These are phyloP conservation scores for Solanum pinnatisectum DNA, from an alignment of 257 asterid genomes.

Conservation along the genomic window DNA sequence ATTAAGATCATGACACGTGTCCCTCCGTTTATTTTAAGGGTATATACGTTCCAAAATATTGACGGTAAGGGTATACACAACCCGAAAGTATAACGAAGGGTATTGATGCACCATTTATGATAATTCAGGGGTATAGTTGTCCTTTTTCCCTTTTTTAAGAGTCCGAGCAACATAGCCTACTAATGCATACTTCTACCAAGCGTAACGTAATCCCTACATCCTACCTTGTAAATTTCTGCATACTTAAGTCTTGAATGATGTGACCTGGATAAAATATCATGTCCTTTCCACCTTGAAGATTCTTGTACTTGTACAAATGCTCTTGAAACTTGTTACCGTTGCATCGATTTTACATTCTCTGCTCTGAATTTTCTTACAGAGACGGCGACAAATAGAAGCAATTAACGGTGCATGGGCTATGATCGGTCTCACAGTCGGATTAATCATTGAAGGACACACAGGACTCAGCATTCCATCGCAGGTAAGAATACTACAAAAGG, in stretches of 20 bases:
- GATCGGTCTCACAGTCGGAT: conserved; percentile 87
- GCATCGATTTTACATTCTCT: background rate
- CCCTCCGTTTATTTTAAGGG: no score
- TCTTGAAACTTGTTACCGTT: background rate
- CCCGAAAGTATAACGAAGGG: no score
- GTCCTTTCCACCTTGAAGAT: background rate
- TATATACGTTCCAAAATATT: no score
- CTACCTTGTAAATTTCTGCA: background rate
- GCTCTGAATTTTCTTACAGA: conserved; percentile 21
- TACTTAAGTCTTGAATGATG: background rate
- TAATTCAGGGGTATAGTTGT: no score
- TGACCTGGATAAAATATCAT: background rate
- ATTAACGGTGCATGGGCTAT: conserved; percentile 96
- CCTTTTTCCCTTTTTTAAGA: background rate
- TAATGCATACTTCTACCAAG: background rate
- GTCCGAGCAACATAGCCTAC: background rate
- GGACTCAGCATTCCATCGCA: conserved; percentile 64
- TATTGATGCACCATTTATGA: no score
- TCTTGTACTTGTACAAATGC: background rate
- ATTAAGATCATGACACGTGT: no score
- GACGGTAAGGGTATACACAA: no score
- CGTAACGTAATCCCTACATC: background rate
- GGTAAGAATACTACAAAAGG: conserved; percentile 22
- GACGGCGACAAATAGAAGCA: conserved; percentile 64
- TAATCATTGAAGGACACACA: conserved; percentile 75